Evolutionary conservation across 805 yeast species (phyloP), one percentile per base, ranked within the genome.

Genomic region (Kazachstania africana): DNA sequence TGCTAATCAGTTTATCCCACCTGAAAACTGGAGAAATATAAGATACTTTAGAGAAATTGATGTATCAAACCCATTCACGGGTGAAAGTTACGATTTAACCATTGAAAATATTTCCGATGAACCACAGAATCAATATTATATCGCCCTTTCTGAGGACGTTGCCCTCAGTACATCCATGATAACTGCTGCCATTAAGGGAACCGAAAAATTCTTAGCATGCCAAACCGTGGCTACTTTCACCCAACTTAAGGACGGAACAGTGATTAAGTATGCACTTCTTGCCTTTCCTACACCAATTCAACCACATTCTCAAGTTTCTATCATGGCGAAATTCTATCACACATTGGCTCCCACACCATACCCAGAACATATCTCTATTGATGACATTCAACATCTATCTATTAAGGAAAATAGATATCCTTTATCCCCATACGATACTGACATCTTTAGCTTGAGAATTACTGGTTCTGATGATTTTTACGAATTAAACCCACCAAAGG

Each of bases 271-370:
- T 48, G 75, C 69, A 52, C 54, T 59, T 35, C 38, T 83, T 19
- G 52, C 48, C 22, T 59, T 85, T 31, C 80, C 82, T 9, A 62
- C 63, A 27, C 80, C 91, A 24, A 59, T 87, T 34, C 68, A 78
- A 8, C 81, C 93, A 17, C 71, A 73, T 22, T 66, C 74, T 16
- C 56, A 58, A 20, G 52, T 65, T 28, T 60, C 65, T 23, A 47
- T 88, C 27, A 55, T 59, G 24, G 57, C 77, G 12, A 63, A 70
- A 20, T 56, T 65, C 37, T 68, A 72, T 2, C 59, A 68, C 35
- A 63, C 70, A 20, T 61, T 65, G 35, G 51, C 59, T 22, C 45
- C 76, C 29, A 37, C 43, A 31, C 83, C 96, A 26, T 52, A 68
- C 31, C 96, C 97, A 1, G 66, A 64, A 31, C 58, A 63, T 37